Base-by-base conservation (phyloP, 345 rosid genomes). In the Gossypium raimondii region DNA sequence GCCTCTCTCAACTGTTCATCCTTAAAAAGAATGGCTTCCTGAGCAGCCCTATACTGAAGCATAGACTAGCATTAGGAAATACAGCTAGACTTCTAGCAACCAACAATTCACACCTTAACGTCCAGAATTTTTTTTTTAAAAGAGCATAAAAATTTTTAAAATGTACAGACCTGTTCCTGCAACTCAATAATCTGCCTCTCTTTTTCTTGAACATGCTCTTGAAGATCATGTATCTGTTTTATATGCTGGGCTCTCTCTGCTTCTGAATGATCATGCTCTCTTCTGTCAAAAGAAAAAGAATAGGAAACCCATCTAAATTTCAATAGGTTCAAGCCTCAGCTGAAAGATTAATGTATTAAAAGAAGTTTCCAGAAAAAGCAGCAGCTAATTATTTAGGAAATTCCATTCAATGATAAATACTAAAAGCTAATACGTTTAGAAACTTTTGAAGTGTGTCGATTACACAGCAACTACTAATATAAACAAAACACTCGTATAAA, bases 181-280 rank as follows among this genome's bases (percentile, higher is more conserved):
- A 91, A 77, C 76, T 95, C 99, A 66, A 82, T 81, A 78, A 85
- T 82, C 77, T 89, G 99, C 43, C 99, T 88, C 73, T 92, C 98
- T 81, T 91, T 93, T 70, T 95, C 98, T 82, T 93, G 98, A 78
- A 87, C 74, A 81, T 84, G 98, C 75, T 95, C 99, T 80, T 93
- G 98, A 75, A 93, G 87, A 62, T 95, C 98, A 58, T 81, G 90
- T 66, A 93, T 81, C 81, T 95, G 86, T 63, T 93, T 92, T 60
- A 90, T 75, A 71, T 87, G 96, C 55, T 94, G 98, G 47, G 89
- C 84, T 82, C 93, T 89, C 82, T 94, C 99, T 78, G 93, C 97
- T 75, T 92, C 99, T 70, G 97, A 87, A 81, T 92, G 98, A 85
- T 94, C 99, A 82, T 93, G 98, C 81, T 94, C 98, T 80, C 94